Evolutionary conservation across 306 rosid species (phyloP), one percentile per base, ranked within the genome.

Genomic region (Gillenia trifoliata): DNA sequence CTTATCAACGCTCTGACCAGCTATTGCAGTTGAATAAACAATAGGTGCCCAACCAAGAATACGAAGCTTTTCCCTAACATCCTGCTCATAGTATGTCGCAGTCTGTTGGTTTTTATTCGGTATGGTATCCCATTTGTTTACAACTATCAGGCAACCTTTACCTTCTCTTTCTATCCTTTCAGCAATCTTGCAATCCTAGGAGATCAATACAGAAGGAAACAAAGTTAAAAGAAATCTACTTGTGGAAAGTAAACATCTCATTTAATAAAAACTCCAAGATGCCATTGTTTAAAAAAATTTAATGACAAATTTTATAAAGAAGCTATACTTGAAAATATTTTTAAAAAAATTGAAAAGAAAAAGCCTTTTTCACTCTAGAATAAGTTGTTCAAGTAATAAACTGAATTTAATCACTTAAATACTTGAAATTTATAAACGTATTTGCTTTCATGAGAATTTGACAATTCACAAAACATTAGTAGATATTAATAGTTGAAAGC

Each of bases 81-180:
- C 98, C 82, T 91, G 88, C 82, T 94, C 97, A 56, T 94, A 91
- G 81, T 85, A 84, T 73, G 84, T 70, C 34, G 97, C 91, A 55
- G 95, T 91, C 93, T 91, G 95, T 81, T 91, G 98, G 75, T 91
- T 90, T 77, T 94, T 94, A 79, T 91, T 87, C 19, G 97, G 94
- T 83, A 91, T 88, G 17, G 97, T 94, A 81, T 94, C 98, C 98
- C 98, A 94, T 82, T 94, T 94, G 83, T 94, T 91, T 38, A 94
- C 98, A 59, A 91, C 98, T 56, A 94, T 88, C 80, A 94, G 86
- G 80, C 97, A 94, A 66, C 95, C 97, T 75, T 94, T 94, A 64
- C 96, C 98, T 87, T 88, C 98, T 70, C 64, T 81, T 85, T 91
- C 98, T 77, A 94, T 90, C 83, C 98, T 87, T 80, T 94, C 98